Evolutionary conservation across 179 eudicot species (phyloP).

Genomic region (Amaranthus tricolor): DNA sequence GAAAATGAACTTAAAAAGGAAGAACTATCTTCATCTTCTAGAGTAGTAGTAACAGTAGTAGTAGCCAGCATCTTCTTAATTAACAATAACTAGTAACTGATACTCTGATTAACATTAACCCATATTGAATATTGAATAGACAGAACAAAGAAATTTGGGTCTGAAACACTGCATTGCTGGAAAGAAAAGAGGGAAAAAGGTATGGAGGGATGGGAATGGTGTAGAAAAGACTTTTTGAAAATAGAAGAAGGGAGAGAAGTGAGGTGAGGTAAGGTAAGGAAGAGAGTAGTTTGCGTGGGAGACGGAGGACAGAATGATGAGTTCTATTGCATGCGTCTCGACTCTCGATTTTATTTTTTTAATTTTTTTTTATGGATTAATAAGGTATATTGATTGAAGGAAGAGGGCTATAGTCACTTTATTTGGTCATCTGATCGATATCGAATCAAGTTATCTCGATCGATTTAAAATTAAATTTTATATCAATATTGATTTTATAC

Average conservation of each 20-base stretch:
- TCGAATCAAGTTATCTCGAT: too few relatives aligned
- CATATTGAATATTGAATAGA: constrained; percentile 18
- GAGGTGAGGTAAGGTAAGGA: neutral
- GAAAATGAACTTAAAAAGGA: neutral
- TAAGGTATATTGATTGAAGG: too few relatives aligned
- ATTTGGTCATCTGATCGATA: too few relatives aligned
- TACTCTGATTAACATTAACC: constrained; percentile 9
- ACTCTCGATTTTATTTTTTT: constrained; percentile 11
- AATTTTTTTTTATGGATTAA: too few relatives aligned
- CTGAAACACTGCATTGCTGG: constrained; percentile 30
- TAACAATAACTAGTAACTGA: neutral
- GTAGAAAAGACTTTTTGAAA: constrained; percentile 1
- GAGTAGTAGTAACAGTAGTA: too few relatives aligned
- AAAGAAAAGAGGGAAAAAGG: neutral
- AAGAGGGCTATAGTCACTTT: too few relatives aligned
- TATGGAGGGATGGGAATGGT: neutral
- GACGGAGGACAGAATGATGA: constrained; percentile 43
- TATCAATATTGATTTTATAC: too few relatives aligned
- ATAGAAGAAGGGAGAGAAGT: neutral
- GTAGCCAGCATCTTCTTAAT: constrained; percentile 13
- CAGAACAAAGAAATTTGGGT: constrained; percentile 13
- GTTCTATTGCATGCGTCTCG: constrained; percentile 43
- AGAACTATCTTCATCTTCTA: constrained; percentile 7
- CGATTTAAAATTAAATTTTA: too few relatives aligned
- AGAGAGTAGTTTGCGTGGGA: constrained; percentile 18